A percentile compares a stretch with the other conserved stretches of the same genome.
phyloP scores from a whole-genome alignment of 306 rosid genomes.

The Dicorynia guianensis region DNA sequence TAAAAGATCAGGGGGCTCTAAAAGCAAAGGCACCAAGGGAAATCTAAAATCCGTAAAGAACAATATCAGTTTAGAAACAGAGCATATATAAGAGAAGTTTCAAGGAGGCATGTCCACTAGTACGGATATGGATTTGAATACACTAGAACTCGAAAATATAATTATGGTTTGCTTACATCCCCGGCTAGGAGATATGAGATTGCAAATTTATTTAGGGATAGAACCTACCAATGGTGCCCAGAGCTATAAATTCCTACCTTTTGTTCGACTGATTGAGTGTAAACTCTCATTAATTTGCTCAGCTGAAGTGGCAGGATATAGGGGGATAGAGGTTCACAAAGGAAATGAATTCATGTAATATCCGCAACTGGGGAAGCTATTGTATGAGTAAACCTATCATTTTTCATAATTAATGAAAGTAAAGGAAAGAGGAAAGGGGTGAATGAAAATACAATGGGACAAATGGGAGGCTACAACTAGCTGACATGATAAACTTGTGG shows the following conservation, averaged over 20 bases:
- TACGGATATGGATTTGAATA: conserved; percentile 3
- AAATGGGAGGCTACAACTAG: not conserved
- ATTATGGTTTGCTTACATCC: not conserved
- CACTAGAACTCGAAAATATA: not conserved
- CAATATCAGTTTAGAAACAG: conserved; percentile 4
- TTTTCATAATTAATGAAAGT: not conserved
- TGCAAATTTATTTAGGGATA: not conserved
- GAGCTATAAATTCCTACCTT: no score
- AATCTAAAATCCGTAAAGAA: conserved; percentile 16
- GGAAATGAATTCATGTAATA: not conserved
- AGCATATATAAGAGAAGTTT: not conserved
- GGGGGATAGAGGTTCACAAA: not conserved
- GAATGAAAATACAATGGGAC: not conserved
- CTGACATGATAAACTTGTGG: not conserved
- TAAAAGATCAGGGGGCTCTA: conserved; percentile 6
- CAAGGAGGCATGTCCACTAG: conserved; percentile 10
- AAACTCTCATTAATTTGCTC: no score
- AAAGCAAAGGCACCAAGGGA: not conserved
- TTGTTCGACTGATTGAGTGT: no score
- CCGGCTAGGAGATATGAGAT: conserved; percentile 11
- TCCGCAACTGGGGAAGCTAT: not conserved
- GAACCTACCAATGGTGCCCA: not conserved
- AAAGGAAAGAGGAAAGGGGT: not conserved
- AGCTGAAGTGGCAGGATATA: not conserved
- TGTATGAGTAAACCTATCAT: not conserved